A percentile compares a stretch with the other conserved stretches of the same genome.
phyloP scores from a whole-genome alignment of 345 rosid genomes.

The Punica granatum region DNA sequence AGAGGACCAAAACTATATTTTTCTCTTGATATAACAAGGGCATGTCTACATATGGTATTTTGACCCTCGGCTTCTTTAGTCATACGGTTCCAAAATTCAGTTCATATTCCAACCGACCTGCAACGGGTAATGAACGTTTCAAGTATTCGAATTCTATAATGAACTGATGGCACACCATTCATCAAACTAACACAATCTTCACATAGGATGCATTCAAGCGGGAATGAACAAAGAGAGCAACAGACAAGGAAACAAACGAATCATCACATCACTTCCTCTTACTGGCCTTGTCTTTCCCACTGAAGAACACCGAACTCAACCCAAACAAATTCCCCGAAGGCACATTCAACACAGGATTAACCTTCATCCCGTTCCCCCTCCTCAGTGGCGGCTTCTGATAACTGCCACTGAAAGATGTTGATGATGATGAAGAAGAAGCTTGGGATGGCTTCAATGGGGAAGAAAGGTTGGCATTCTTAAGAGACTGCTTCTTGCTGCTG shows the following conservation, averaged over 20 bases:
- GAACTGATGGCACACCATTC: no score
- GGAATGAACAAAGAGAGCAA: not conserved
- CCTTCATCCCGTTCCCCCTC: slow-evolving; percentile 1
- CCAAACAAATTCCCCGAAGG: slow-evolving; percentile 10
- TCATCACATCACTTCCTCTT: not conserved
- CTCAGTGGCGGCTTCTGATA: slow-evolving; percentile 11
- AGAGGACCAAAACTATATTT: no score
- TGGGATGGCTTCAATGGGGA: slow-evolving; percentile 7
- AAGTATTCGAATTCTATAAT: no score
- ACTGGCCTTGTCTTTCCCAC: slow-evolving; percentile 12
- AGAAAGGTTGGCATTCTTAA: not conserved
- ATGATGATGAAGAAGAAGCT: not conserved
- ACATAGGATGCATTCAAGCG: not conserved
- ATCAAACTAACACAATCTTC: slow-evolving; percentile 1
- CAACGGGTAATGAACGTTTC: no score
- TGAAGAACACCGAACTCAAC: slow-evolving; percentile 7
- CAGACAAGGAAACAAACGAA: not conserved
- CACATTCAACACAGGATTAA: slow-evolving; percentile 13
- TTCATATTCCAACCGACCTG: no score
- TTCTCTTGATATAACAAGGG: no score
- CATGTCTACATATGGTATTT: no score
- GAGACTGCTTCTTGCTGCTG: not conserved
- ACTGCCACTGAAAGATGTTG: slow-evolving; percentile 1
- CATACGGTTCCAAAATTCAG: no score
- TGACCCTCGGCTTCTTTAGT: no score